These are phyloP conservation scores for Neonectria faginata DNA, from an alignment of 2,329 filamentous ascomycete genomes.

Conservation along the genomic window DNA sequence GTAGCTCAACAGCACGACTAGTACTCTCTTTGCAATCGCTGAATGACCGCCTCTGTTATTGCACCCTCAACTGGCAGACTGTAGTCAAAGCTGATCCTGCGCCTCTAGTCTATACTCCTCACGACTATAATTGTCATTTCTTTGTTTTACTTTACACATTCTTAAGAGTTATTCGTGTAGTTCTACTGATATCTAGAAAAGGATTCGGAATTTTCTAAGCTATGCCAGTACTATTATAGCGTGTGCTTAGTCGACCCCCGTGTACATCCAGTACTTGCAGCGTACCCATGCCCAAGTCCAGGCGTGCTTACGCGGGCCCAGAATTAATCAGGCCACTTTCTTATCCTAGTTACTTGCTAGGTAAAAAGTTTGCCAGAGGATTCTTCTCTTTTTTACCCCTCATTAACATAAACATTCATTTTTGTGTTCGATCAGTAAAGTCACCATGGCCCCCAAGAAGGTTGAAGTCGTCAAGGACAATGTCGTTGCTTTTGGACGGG, in stretches of 20 bases:
- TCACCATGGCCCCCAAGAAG: conserved; percentile 58
- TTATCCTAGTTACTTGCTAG: not conserved
- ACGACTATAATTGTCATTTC: too few relatives aligned
- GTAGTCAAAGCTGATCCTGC: too few relatives aligned
- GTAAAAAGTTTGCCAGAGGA: conserved; percentile 40
- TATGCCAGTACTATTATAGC: not conserved
- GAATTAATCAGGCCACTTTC: conserved; percentile 42
- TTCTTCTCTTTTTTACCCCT: conserved; percentile 25
- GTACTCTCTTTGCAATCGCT: too few relatives aligned
- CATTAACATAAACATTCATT: conserved; percentile 6
- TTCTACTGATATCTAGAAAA: too few relatives aligned
- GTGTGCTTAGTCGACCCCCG: conserved; percentile 5
- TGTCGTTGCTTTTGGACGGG: conserved; percentile 59
- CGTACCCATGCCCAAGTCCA: conserved; percentile 33
- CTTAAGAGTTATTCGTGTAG: too few relatives aligned
- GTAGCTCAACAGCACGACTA: too few relatives aligned
- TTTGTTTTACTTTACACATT: too few relatives aligned
- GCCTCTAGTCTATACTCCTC: too few relatives aligned
- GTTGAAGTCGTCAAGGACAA: conserved; percentile 54
- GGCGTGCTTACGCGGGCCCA: conserved; percentile 40
- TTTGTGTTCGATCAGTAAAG: conserved; percentile 14
- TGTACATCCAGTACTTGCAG: conserved; percentile 1
- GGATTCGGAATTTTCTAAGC: too few relatives aligned
- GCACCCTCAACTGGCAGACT: too few relatives aligned
- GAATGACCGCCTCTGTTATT: too few relatives aligned